These are phyloP conservation scores for Linanthus parryae DNA, from an alignment of 148 eudicot genomes.

Conservation along the genomic window DNA sequence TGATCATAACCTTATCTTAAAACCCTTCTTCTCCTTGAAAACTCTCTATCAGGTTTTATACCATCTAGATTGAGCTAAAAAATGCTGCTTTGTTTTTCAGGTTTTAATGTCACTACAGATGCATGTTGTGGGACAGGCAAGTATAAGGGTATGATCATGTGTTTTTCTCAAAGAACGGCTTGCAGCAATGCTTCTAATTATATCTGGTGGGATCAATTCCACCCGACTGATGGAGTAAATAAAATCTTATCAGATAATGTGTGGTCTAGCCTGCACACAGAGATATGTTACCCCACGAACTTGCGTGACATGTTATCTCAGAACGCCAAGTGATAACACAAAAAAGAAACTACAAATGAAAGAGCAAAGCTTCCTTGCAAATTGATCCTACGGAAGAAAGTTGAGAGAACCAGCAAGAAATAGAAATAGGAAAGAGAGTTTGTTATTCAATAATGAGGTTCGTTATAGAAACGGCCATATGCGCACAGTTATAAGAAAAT, in stretches of 20 bases:
- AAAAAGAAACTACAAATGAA: too few species aligned
- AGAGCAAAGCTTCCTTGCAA: too few species aligned
- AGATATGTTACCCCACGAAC: conserved; percentile 81
- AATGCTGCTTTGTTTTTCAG: conserved; percentile 18
- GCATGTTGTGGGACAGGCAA: conserved; percentile 91
- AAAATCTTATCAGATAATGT: conserved; percentile 72
- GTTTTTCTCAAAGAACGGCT: conserved; percentile 79
- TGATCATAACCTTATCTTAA: conserved; percentile 12
- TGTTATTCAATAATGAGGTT: too few species aligned
- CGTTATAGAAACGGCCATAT: too few species aligned
- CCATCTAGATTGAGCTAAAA: neutral
- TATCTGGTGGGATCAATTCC: conserved; percentile 97
- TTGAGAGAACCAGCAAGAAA: too few species aligned
- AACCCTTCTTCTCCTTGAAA: neutral
- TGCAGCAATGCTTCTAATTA: conserved; percentile 69
- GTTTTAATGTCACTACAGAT: conserved; percentile 49
- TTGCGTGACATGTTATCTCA: conserved; percentile 51
- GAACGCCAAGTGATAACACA: conserved; percentile 14
- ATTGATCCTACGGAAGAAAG: too few species aligned
- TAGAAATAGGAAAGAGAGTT: too few species aligned
- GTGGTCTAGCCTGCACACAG: conserved; percentile 73
- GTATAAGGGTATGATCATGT: conserved; percentile 72
- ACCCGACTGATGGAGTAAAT: conserved; percentile 82
- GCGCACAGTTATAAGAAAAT: too few species aligned
- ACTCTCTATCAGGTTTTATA: neutral